Percentiles rank a stretch among this genome's conserved stretches.
Evolutionary conservation across 805 yeast species (phyloP).

Genomic region (Metschnikowia colocasiae): DNA sequence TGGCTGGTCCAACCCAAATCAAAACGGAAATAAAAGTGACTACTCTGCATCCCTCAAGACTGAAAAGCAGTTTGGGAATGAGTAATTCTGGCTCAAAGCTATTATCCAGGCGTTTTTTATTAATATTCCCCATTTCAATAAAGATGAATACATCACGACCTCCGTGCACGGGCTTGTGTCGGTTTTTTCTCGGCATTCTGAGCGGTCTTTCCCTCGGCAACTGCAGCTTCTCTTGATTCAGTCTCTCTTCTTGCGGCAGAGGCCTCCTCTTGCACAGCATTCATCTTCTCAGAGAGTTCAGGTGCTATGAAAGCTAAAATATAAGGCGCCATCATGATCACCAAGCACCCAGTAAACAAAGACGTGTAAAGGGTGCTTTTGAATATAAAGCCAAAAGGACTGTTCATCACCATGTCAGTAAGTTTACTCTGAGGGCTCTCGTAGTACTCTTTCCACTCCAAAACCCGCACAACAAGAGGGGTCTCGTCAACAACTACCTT

Average conservation of each 20-base stretch:
- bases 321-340: conserved; percentile 32
- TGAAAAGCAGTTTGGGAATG: conserved; percentile 18
- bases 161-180: neutral
- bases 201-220: neutral
- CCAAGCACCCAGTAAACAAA: conserved; percentile 26
- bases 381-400: conserved; percentile 43
- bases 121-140: neutral
- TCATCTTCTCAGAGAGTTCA: conserved; percentile 33
- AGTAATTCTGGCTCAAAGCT: conserved; percentile 4
- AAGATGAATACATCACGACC: neutral
- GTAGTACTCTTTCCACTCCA: conserved; percentile 30
- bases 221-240: neutral
- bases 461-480: conserved; percentile 23
- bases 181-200: neutral
- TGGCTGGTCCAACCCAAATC: conserved; percentile 39
- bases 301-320: conserved; percentile 30
- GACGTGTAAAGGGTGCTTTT: conserved; percentile 33
- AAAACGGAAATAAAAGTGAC: conserved; percentile 22
- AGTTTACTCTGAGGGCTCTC: conserved; percentile 30
- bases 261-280: conserved; percentile 18
- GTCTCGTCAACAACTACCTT: conserved; percentile 11
- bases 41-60: conserved; percentile 22
- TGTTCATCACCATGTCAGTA: conserved; percentile 30
- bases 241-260: conserved; percentile 1
- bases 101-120: neutral